phyloP scores from a whole-genome alignment of 371 early-diverging fungal species.

The Mortierella sp. region DNA sequence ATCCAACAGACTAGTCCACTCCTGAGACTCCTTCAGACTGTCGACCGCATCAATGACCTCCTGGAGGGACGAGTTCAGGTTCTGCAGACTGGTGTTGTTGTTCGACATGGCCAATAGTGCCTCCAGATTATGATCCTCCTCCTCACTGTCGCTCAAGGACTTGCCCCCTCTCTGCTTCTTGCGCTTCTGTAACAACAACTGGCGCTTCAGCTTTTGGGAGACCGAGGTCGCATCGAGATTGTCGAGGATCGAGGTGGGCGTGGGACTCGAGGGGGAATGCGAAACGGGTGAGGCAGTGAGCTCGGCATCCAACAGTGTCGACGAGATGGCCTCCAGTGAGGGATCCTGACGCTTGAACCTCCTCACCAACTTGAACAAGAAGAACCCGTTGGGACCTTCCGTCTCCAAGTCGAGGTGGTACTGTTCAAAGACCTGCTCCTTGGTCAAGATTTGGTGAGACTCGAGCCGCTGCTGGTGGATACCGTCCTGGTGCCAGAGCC shows the following conservation, averaged over 20 bases:
- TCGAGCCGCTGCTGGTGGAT: slow-evolving; percentile 47
- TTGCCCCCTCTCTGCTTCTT: slow-evolving; percentile 35
- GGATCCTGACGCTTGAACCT: slow-evolving; percentile 40
- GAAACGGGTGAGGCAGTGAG: slow-evolving; percentile 30
- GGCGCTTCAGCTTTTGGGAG: slow-evolving; percentile 47
- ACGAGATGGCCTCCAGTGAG: slow-evolving; percentile 24
- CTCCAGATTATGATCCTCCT: slow-evolving; percentile 36
- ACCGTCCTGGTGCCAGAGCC: slow-evolving; percentile 55
- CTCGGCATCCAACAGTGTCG: slow-evolving; percentile 32
- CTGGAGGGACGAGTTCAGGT: slow-evolving; percentile 46
- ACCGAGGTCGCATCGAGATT: slow-evolving; percentile 44
- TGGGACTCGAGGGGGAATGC: slow-evolving; percentile 6
- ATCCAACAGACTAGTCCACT: slow-evolving; percentile 34
- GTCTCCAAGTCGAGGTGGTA: slow-evolving; percentile 50
- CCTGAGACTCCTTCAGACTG: slow-evolving; percentile 18
- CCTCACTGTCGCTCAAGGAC: slow-evolving; percentile 20
- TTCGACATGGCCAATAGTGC: slow-evolving; percentile 39
- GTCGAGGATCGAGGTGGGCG: slow-evolving; percentile 42
- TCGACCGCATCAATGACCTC: slow-evolving; percentile 54
- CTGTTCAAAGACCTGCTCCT: slow-evolving; percentile 55
- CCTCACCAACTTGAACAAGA: slow-evolving; percentile 50
- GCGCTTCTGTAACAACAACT: slow-evolving; percentile 46
- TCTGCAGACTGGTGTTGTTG: slow-evolving; percentile 45
- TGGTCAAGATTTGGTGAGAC: slow-evolving; percentile 55
- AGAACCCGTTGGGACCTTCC: slow-evolving; percentile 54